Base-by-base conservation (phyloP, 495 filamentous ascomycete genomes). In the Wilcoxina mikolae region DNA sequence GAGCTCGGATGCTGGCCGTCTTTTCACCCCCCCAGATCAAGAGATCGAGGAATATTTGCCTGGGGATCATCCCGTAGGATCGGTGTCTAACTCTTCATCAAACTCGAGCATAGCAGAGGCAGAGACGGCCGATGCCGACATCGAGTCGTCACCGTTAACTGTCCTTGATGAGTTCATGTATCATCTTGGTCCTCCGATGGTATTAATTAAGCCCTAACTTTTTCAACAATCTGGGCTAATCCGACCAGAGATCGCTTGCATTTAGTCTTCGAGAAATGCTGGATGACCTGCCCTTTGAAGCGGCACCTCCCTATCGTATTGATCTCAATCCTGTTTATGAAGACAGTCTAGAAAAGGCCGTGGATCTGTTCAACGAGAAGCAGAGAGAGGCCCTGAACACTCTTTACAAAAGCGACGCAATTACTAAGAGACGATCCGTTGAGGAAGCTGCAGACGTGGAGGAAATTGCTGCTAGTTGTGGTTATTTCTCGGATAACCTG, bases 401-500 rank as follows among this genome's bases (percentile, higher is more conserved):
- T 48, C 72, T 98, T 12, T 95, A 96, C 68, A 80, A 78, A 55
- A 79, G 73, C 39, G 83, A 85, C 52, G 80, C 86, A 51, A 70
- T 85, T 22, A 76, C 78, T 35, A 77, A 76, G 52, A 31, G 31
- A 4, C 73, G 78, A 27, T 76, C 78, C 1, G 72, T 84, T 28
- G 81, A 81, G 38, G 72, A 85, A n/a, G 83, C 90, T 56, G 91
- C 91, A 4, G 91, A 95, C 64, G 83, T 94, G 47, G 91, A 98
- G 66, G 91, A 98, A 68, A 87, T 96, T 7, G 86, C 88, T 27
- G 91, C 91, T 3, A 90, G 86, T 42, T 98, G 91, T 62, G 89
- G 90, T 2, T 87, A 96, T 64, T 98, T 95, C 65, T 85, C 82
- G 63, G 94, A 87, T 61, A 88, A 84, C 18, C 71, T 98, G 24